These are phyloP conservation scores for Carex arenaria DNA, from an alignment of 202 grass and related monocot species.

Conservation along the genomic window DNA sequence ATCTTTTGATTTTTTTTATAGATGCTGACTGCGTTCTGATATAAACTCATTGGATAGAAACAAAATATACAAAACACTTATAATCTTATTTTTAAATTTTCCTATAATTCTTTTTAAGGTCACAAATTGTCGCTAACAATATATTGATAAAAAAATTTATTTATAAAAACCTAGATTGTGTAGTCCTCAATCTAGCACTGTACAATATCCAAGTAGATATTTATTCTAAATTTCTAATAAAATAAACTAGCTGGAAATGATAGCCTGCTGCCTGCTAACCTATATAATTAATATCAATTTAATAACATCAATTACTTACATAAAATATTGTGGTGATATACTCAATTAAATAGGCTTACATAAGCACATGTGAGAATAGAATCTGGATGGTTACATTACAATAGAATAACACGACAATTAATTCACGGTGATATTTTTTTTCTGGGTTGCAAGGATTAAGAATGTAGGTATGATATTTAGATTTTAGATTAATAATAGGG, in stretches of 20 bases:
- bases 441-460: neutral
- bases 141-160: too few relatives aligned
- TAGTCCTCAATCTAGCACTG: too few relatives aligned
- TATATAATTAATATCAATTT: neutral
- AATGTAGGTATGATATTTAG: neutral
- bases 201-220: too few relatives aligned
- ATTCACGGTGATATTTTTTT: neutral
- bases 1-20: too few relatives aligned
- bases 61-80: too few relatives aligned
- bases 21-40: too few relatives aligned
- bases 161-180: rapidly evolving
- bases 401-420: neutral
- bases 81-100: neutral
- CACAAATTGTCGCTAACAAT: too few relatives aligned
- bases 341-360: too few relatives aligned
- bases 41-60: too few relatives aligned
- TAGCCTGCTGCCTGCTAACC: too few relatives aligned
- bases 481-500: neutral
- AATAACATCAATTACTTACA: neutral
- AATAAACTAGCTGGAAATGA: too few relatives aligned
- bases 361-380: neutral
- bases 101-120: rapidly evolving
- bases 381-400: neutral
- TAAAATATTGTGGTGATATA: neutral
- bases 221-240: too few relatives aligned